phyloP scores from a whole-genome alignment of 2,329 filamentous ascomycete genomes.

The Xylariaceae sp. region DNA sequence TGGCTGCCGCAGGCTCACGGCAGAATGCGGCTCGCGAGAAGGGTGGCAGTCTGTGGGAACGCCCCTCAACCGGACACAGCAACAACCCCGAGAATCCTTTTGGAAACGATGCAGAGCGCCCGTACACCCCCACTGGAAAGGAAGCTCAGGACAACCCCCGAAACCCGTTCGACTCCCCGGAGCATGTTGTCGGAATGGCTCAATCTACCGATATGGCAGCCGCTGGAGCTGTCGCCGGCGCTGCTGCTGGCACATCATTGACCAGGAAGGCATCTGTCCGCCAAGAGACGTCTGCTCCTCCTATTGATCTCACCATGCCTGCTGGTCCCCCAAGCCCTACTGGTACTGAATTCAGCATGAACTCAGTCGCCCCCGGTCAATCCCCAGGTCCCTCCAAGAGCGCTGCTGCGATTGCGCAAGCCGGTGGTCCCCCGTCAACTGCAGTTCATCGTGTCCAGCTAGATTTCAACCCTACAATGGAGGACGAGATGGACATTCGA shows the following conservation, averaged over 20 bases:
- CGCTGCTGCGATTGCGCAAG: conserved; percentile 58
- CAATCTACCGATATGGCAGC: conserved; percentile 32
- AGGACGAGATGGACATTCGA: conserved; percentile 80
- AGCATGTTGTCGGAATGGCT: conserved; percentile 36
- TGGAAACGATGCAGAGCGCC: conserved; percentile 51
- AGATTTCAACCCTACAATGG: conserved; percentile 88
- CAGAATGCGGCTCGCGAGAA: conserved; percentile 28
- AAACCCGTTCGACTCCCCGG: conserved; percentile 34
- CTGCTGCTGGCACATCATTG: conserved; percentile 21
- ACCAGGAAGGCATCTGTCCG: conserved; percentile 55
- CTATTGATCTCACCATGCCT: conserved; percentile 52
- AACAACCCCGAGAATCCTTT: conserved; percentile 67
- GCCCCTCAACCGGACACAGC: conserved; percentile 41
- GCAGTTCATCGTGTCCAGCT: conserved; percentile 89
- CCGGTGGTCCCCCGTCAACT: conserved; percentile 54
- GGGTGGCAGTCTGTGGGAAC: conserved; percentile 44
- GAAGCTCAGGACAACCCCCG: conserved; percentile 26
- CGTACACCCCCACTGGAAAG: conserved; percentile 40
- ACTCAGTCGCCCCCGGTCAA: conserved; percentile 48
- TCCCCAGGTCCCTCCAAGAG: conserved; percentile 43
- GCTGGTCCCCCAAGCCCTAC: conserved; percentile 54
- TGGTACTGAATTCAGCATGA: conserved; percentile 59
- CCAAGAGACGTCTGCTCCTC: conserved; percentile 43
- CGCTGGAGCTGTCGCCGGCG: conserved; percentile 37
- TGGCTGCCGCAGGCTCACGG: conserved; percentile 25